Evolutionary conservation across 2,329 filamentous ascomycete species (phyloP), one percentile per base, ranked within the genome.

Genomic region (Fusarium coicis): DNA sequence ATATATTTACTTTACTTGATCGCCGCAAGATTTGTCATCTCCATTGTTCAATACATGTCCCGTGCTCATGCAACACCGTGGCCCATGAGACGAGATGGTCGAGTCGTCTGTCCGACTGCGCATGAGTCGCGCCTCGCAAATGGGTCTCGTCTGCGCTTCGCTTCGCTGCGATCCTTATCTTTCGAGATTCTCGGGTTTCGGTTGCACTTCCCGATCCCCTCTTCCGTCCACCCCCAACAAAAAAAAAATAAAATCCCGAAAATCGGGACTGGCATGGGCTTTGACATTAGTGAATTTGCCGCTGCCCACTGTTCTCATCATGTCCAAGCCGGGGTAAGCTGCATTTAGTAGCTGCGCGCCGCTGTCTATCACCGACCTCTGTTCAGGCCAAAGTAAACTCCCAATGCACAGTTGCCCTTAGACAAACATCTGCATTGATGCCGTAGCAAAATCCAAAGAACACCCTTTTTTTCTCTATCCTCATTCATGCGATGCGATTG

Each of bases 81-180:
- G 69, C 75, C 73, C 64, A 59, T 66, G 58, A 42, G 46, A 43
- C 23, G 50, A 54, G 50, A 40, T 30, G 42, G 50, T 44, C 36
- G 39, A 47, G 44, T 67, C 36, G 63, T 63, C 63, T 68, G 68
- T 63, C 63, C 68, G 63, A 52, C 52, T 67, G 67, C 63, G 72
- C 72, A 63, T 54, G 50, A 76, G 53, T 66, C 54, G 57, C 49
- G 64, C 60, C 63, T 75, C 73, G 65, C 63, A 72, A 68, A 68
- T 64, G 73, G 76, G 58, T 53, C 52, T 65, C 36, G 63, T 68
- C 68, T 69, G 72, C 73, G 64, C 72, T 76, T 67, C 73, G 64
- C 72, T 76, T 67, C 66, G 64, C 69, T 70, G 74, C 68, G 66
- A 75, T 77, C 70, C 69, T 66, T 68, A 69, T 77, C 69, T 68